These are phyloP conservation scores for Paratinospora sagittata DNA, from an alignment of 164 flowering plant genomes.

Conservation along the genomic window DNA sequence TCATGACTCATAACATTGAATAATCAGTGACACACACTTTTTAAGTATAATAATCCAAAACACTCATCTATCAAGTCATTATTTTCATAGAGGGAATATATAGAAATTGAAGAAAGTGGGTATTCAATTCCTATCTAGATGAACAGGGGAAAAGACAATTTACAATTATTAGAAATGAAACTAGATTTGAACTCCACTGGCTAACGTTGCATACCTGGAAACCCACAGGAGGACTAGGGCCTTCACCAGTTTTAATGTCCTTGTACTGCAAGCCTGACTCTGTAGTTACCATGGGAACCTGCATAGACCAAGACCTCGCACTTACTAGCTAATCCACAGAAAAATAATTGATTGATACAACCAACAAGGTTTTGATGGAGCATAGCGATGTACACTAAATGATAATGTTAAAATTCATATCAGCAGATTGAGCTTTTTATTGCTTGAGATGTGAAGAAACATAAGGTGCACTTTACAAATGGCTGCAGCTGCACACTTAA, in stretches of 20 bases:
- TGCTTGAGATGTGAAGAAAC: neutral
- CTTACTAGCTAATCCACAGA: too few species aligned
- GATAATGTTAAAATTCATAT: neutral
- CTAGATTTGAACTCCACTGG: neutral
- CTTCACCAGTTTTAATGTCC: slow-evolving; percentile 80
- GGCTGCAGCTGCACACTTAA: neutral
- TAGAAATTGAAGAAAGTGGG: too few species aligned
- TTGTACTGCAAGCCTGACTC: slow-evolving; percentile 97
- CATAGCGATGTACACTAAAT: neutral
- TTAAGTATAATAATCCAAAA: too few species aligned
- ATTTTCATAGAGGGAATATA: too few species aligned
- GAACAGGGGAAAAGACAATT: too few species aligned
- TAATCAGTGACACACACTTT: too few species aligned
- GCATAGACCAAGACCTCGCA: slow-evolving; percentile 17
- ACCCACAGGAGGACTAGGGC: slow-evolving; percentile 94
- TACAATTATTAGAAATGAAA: too few species aligned
- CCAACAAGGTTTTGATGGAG: neutral
- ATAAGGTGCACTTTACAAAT: neutral
- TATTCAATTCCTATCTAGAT: too few species aligned
- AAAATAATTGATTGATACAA: neutral
- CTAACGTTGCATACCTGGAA: slow-evolving; percentile 57
- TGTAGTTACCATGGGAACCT: slow-evolving; percentile 90
- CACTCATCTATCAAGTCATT: too few species aligned
- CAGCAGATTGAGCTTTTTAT: neutral
- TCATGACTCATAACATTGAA: too few species aligned